Conservation (phyloP, 192 early-diverging fungal genomes). For the Entomortierella parvispora region DNA sequence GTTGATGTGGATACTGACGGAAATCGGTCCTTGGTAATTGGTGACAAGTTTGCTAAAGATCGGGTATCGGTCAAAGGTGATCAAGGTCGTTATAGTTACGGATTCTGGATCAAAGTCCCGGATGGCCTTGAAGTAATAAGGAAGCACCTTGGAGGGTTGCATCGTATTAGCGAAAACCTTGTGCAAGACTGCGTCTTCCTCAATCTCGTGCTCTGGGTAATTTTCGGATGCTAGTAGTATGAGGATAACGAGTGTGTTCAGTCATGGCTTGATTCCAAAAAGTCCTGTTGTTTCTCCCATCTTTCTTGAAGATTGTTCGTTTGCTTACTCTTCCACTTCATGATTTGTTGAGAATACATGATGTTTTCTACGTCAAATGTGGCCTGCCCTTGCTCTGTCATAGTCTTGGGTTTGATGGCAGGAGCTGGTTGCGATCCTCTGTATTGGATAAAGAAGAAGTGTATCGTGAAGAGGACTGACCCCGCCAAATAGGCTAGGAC, state of each 20-base stretch:
- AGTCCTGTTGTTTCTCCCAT: background rate
- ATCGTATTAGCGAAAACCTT: slow-evolving; percentile 67
- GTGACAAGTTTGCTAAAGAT: slow-evolving; percentile 64
- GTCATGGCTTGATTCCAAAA: slow-evolving; percentile 5
- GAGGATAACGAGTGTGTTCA: too few relatives aligned
- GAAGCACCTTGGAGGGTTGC: slow-evolving; percentile 66
- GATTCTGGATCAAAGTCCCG: slow-evolving; percentile 58
- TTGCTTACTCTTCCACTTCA: slow-evolving; percentile 38
- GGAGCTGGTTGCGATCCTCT: slow-evolving; percentile 10
- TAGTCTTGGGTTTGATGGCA: slow-evolving; percentile 13
- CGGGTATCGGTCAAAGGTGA: slow-evolving; percentile 62
- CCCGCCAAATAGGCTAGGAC: slow-evolving; percentile 20
- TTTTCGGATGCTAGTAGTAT: background rate
- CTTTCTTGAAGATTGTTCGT: background rate
- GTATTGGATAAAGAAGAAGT: slow-evolving; percentile 25
- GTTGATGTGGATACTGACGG: slow-evolving; percentile 65
- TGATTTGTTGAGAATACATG: slow-evolving; percentile 27
- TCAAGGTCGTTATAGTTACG: slow-evolving; percentile 64
- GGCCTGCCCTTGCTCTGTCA: slow-evolving; percentile 37
- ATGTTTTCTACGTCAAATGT: slow-evolving; percentile 50
- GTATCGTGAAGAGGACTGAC: slow-evolving; percentile 37
- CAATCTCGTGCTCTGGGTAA: slow-evolving; percentile 19
- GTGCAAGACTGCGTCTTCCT: slow-evolving; percentile 61
- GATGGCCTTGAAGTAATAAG: slow-evolving; percentile 66
- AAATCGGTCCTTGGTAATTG: slow-evolving; percentile 66